phyloP scores from a whole-genome alignment of 345 rosid genomes.

The Aquilaria sinensis region DNA sequence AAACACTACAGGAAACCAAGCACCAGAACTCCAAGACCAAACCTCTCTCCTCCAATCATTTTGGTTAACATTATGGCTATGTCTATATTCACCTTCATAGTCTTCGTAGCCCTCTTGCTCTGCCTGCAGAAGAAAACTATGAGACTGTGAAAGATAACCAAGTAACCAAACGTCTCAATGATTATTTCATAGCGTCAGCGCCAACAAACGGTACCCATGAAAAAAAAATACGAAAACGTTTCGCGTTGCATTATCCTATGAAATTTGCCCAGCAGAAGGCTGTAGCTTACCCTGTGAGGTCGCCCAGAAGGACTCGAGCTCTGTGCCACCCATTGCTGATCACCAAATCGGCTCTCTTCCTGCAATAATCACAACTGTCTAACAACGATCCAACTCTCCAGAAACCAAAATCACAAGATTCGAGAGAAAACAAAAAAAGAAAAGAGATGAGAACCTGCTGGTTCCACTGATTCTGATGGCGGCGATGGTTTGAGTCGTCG shows the following conservation, averaged over 20 bases:
- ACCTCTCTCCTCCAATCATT: conserved; percentile 34
- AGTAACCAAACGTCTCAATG: too few relatives aligned
- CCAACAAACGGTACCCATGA: too few relatives aligned
- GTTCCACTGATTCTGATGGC: conserved; percentile 18
- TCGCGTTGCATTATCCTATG: too few relatives aligned
- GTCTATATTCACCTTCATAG: conserved; percentile 19
- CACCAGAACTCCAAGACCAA: not conserved
- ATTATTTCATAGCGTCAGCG: too few relatives aligned
- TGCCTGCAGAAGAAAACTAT: conserved; percentile 14
- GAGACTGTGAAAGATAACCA: not conserved
- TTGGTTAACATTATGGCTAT: conserved; percentile 18
- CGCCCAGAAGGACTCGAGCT: conserved; percentile 32
- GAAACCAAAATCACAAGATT: not conserved
- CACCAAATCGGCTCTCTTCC: conserved; percentile 19
- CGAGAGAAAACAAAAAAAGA: not conserved
- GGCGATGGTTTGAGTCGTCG: conserved; percentile 12
- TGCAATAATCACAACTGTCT: conserved; percentile 6
- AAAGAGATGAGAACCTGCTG: conserved; percentile 19
- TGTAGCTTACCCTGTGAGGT: conserved; percentile 29
- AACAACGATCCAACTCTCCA: not conserved
- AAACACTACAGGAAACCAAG: not conserved
- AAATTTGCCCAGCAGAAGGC: too few relatives aligned
- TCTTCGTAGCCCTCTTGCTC: conserved; percentile 20
- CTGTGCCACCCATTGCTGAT: conserved; percentile 18
- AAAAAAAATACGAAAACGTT: too few relatives aligned